Evolutionary conservation across 768 basidiomycete genomes (phyloP), one percentile per base, ranked within the genome.

Genomic region (Boletus subparvulus): DNA sequence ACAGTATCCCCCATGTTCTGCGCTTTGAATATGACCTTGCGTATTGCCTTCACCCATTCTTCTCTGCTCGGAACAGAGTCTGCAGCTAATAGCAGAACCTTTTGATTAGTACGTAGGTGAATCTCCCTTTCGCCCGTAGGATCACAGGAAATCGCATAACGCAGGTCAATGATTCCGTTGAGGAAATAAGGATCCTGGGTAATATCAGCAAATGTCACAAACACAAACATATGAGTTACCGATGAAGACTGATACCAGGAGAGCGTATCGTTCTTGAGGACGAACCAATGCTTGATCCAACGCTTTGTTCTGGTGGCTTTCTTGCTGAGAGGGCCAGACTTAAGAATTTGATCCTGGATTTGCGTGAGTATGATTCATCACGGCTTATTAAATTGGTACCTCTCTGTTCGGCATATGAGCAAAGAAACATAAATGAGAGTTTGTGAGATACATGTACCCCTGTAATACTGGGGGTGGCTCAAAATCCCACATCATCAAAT

Each of bases 221-320:
- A 28, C 42, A 57, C 47, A 41, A 26, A 48, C 21, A 39, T 24
- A 24, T 11, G 43, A 69, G 78, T 76, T 72, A 94, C 94, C 54
- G 92, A 87, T 54, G 94, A 93, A 8, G 91, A 92, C 60, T 93
- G 90, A 71, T 92, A 98, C 97, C 97, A 99, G 17, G 93, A 94
- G 28, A 99, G 78, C 1, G 93, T 92, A 65, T 95, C 94, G 59
- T 98, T 96, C 82, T 92, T 94, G 47, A 99, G 80, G 2, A 96
- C 83, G 64, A 98, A 95, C 97, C 97, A 98, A 70, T 94, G 93
- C 69, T 90, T 94, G 64, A 88, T 85, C 88, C 91, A 95, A 21
- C 93, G 85, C 65, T 93, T 96, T 10, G 93, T 95, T 52, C 91
- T 82, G 52, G 87, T 86, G 0, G 93, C 85, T 67, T 88, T 92